phyloP scores from a whole-genome alignment of 306 rosid species.

The Cercis canadensis region DNA sequence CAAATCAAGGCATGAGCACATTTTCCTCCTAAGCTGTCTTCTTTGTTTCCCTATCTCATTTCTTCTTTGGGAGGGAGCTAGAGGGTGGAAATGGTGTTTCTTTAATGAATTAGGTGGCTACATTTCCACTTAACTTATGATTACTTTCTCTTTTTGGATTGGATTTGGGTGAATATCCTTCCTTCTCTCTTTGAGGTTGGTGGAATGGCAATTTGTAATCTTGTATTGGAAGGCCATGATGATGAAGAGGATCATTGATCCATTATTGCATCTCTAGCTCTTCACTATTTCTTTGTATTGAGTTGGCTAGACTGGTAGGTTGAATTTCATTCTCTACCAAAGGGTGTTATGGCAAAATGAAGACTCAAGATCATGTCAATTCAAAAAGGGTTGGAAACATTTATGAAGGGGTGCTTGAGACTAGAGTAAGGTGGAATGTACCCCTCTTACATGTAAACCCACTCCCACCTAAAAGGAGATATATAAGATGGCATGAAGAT shows the following conservation, averaged over 20 bases:
- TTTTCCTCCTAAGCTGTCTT: neutral
- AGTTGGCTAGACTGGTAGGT: conserved; percentile 20
- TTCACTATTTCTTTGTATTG: conserved; percentile 2
- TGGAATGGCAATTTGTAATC: conserved; percentile 38
- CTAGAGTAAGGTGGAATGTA: conserved; percentile 13
- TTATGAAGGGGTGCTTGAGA: neutral
- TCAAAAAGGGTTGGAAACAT: conserved; percentile 31
- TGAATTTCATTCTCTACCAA: conserved; percentile 30
- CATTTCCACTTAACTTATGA: neutral
- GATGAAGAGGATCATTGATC: conserved; percentile 34
- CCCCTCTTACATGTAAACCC: conserved; percentile 32
- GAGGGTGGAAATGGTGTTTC: neutral
- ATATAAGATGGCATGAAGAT: neutral
- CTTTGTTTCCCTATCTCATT: neutral
- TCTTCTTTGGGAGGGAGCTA: neutral
- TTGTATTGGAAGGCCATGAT: conserved; percentile 6
- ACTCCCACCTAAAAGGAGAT: conserved; percentile 40
- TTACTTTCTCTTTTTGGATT: neutral
- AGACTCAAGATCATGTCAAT: conserved; percentile 28
- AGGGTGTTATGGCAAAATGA: conserved; percentile 4
- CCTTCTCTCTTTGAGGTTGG: conserved; percentile 6
- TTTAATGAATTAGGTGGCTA: neutral
- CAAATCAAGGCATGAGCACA: too few relatives aligned
- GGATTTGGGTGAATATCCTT: neutral
- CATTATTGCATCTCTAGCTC: conserved; percentile 7